Percentiles rank a stretch among this genome's conserved stretches.
Conservation (phyloP, 2,329 filamentous ascomycete species). For the Colletotrichum eleusines region DNA sequence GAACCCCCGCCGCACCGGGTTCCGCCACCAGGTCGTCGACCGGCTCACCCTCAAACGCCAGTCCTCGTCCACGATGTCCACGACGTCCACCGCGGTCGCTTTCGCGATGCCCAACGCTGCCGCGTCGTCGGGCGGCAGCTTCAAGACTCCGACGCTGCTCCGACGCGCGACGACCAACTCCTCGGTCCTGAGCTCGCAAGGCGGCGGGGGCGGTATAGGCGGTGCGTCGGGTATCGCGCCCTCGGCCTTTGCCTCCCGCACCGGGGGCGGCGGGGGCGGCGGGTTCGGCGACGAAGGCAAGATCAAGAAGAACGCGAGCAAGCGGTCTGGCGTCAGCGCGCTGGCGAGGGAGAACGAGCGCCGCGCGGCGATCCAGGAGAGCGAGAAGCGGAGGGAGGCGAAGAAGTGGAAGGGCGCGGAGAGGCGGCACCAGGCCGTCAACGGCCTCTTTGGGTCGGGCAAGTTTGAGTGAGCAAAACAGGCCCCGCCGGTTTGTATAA, state of each 20-base stretch:
- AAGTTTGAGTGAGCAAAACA: conserved; percentile 59
- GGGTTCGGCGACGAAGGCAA: conserved; percentile 61
- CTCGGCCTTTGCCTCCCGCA: conserved; percentile 20
- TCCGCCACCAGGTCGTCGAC: conserved; percentile 70
- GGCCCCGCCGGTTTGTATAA: neutral
- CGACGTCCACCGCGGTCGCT: conserved; percentile 61
- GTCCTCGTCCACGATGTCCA: conserved; percentile 54
- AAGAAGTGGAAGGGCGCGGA: conserved; percentile 70
- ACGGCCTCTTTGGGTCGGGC: conserved; percentile 69
- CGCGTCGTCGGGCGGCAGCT: conserved; percentile 56
- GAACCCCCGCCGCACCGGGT: conserved; percentile 51
- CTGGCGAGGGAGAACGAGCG: conserved; percentile 71
- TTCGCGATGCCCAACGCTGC: conserved; percentile 60
- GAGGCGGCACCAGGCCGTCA: conserved; percentile 67
- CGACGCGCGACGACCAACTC: conserved; percentile 80
- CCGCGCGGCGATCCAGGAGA: conserved; percentile 65
- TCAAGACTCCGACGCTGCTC: conserved; percentile 78
- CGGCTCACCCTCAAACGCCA: conserved; percentile 77
- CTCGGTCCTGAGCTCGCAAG: conserved; percentile 55
- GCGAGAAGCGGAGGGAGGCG: conserved; percentile 68
- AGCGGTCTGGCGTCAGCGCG: conserved; percentile 70
- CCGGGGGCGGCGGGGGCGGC: conserved; percentile 38
- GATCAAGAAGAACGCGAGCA: conserved; percentile 71
- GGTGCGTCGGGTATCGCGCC: conserved; percentile 29
- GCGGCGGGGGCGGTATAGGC: neutral